A percentile compares a stretch with the other conserved stretches of the same genome.
phyloP scores from a whole-genome alignment of 805 yeast species.

The Candida tibetensis region DNA sequence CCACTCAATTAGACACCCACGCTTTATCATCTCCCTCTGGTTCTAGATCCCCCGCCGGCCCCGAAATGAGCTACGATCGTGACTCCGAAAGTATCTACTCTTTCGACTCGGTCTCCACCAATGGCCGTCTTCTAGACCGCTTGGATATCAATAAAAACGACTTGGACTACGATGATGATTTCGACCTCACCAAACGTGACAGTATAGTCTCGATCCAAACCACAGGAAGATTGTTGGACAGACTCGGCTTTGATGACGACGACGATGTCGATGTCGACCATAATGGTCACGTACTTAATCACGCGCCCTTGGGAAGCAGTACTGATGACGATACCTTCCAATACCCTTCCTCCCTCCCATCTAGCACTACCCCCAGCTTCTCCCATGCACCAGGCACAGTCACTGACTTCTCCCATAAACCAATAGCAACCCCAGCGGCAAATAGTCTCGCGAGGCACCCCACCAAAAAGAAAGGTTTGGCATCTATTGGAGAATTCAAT shows the following conservation, averaged over 20 bases:
- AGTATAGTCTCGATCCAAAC: slow-evolving; percentile 26
- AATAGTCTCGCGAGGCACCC: slow-evolving; percentile 1
- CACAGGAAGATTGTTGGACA: slow-evolving; percentile 30
- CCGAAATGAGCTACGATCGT: slow-evolving; percentile 10
- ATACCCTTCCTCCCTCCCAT: background rate
- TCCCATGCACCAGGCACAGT: background rate
- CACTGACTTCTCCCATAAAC: no score
- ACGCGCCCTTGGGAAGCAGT: no score
- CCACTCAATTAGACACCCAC: slow-evolving; percentile 1
- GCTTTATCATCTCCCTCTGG: background rate
- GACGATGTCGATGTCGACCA: background rate
- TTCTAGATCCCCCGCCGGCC: background rate
- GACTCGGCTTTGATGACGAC: slow-evolving; percentile 24
- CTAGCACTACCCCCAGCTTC: background rate
- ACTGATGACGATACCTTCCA: background rate
- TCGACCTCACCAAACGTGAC: slow-evolving; percentile 13
- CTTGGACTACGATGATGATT: slow-evolving; percentile 14
- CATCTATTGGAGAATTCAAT: slow-evolving; percentile 3
- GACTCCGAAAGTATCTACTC: slow-evolving; percentile 39
- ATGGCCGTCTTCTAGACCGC: slow-evolving; percentile 40
- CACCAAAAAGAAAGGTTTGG: slow-evolving; percentile 1
- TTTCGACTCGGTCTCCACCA: slow-evolving; percentile 43
- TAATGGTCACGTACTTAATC: no score
- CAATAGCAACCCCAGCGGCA: background rate
- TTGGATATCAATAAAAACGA: slow-evolving; percentile 29